Evolutionary conservation across 192 early-diverging fungal species (phyloP).

Genomic region (Podila verticillata): DNA sequence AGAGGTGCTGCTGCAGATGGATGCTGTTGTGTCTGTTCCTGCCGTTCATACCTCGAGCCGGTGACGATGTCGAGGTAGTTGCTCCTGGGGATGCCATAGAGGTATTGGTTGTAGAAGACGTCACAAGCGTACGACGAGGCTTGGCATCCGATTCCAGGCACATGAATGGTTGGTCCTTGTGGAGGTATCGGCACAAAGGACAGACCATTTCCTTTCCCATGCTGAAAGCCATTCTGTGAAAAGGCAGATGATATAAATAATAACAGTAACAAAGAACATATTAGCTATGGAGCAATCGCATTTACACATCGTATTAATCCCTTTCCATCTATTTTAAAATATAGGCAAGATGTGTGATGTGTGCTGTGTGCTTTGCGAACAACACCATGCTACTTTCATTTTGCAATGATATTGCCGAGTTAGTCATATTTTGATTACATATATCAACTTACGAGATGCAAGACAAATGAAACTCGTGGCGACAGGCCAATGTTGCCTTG

Average conservation of each 20-base stretch:
- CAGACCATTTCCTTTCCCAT: constrained; percentile 53
- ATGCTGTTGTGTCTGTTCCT: constrained; percentile 36
- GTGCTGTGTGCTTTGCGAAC: too few species aligned
- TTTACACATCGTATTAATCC: too few species aligned
- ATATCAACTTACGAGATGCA: constrained; percentile 47
- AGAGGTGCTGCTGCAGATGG: constrained; percentile 39
- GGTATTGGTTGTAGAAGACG: constrained; percentile 2
- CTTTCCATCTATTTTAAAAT: too few species aligned
- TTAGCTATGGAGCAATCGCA: too few species aligned
- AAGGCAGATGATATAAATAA: not conserved
- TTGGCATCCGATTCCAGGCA: constrained; percentile 12
- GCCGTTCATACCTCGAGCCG: constrained; percentile 3
- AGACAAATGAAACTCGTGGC: constrained; percentile 49
- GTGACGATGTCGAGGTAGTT: constrained; percentile 6
- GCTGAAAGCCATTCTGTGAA: constrained; percentile 35
- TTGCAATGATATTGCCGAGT: too few species aligned
- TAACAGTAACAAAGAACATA: too few species aligned
- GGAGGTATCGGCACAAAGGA: constrained; percentile 41
- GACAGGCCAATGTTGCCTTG: constrained; percentile 45
- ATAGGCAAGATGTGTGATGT: too few species aligned
- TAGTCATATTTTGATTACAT: not conserved
- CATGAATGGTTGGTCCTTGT: constrained; percentile 52
- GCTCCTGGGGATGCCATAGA: constrained; percentile 2
- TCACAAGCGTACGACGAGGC: not conserved
- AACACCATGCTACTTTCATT: too few species aligned